Evolutionary conservation across 2,329 filamentous ascomycete species (phyloP), one percentile per base, ranked within the genome.

Genomic region (Aspergillus sp.): DNA sequence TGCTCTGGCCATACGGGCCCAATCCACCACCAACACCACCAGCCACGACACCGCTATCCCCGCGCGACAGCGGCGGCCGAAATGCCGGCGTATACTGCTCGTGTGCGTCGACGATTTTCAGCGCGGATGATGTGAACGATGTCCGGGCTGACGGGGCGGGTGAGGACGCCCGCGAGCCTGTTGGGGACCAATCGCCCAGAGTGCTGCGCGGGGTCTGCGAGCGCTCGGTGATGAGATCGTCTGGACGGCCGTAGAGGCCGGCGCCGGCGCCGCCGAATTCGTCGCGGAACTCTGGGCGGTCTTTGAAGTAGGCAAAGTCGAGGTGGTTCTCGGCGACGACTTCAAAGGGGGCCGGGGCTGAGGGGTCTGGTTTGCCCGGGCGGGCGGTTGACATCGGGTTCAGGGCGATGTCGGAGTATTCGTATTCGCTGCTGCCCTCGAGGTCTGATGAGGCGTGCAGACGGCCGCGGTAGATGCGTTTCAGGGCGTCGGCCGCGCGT

Each of bases 251-350:
- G 48, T 73, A 72, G 47, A 74, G 68, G 26, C 85, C 86, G 4
- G 86, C 89, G n/a, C 88, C 88, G 54, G 89, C 86, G 4, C 86
- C 89, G n/a, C 88, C 88, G 54, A 89, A 85, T 46, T 93, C 87
- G 7, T 89, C 84, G 1, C 82, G 82, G 68, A 97, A 96, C 56
- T 96, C 91, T 2, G 86, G 79, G 1, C 88, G 78, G 65, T 95
- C 85, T 68, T 94, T 96, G 75, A 83, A 97, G 69, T 88, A 91
- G 50, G 88, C 83, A 62, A 94, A 95, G 64, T 95, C 89, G 66
- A 95, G 83, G 42, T 88, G 82, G 46, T 79, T 79, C 58, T 97
- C 91, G 0, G 86, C 82, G 0, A 97, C 90, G 48, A 94, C 82
- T 67, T 97, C 91, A 65, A 96, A 96, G 0, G 88, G 88, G 0